Base-by-base conservation (phyloP, 345 rosid genomes). In the Fremontodendron californicum region DNA sequence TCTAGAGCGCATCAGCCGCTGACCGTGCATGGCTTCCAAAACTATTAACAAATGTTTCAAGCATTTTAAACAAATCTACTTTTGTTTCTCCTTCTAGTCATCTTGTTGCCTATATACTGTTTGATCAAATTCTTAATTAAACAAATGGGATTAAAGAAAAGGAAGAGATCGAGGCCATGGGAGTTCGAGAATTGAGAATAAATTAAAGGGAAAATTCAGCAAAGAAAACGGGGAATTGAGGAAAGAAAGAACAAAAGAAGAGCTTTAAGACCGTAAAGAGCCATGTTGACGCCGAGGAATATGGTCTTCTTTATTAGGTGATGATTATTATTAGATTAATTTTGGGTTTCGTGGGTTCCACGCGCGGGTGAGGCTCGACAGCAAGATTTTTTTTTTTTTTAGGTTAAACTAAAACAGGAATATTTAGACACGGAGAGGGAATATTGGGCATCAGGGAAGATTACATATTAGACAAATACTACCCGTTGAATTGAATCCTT, bases 1-100 rank as follows among this genome's bases (percentile, higher is more conserved):
- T 88, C 97, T 95, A 89, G 95, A 89, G 95, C 97, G 98, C 90
- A 93, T 90, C 91, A 89, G 97, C 86, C 92, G 93, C 98, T 94
- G 97, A 92, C 96, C 89, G 12, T 73, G 82, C 49, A 45, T 12
- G 90, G 88, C 52, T 45, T 86, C 84, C 74, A 43, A 87, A 85
- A 83, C 73, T 71, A 83, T 77, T 84, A 85, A 83, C 55, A 84
- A 79, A 81, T 65, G 75, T 73, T 81, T 54, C 67, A 81, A 31
- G 37, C 61, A 49, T 49, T 51, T 42, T 6, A 64, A 64, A 55
- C 79, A 40, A 2, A 3, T 63, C 12, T 16, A 8, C 21, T 62
- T 33, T 33, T 23, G 3, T 33, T 33, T 33, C 35, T 33, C 35
- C 35, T 33, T 27, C 37, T 58, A 58, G 35, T 23, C 31, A 23